Evolutionary conservation across 352 stramenopile genomes (phyloP), one percentile per base, ranked within the genome.

Genomic region (Pythium plurisporium): DNA sequence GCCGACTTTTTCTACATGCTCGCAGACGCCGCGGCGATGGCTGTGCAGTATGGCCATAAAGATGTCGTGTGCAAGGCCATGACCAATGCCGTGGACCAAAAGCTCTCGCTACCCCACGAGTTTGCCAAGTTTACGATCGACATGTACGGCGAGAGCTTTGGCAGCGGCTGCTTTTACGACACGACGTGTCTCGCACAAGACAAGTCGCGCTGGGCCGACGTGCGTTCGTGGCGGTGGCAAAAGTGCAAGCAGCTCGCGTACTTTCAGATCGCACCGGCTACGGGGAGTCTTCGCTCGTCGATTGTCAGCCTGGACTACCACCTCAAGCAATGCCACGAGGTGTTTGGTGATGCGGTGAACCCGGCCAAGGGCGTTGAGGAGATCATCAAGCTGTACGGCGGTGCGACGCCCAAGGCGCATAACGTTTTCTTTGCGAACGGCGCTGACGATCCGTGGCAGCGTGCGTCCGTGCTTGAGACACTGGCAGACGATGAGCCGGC

Each of bases 1-100:
- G 65, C 72, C 14, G 86, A 95, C 54, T 96, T 96, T 61, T 91
- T 91, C 66, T 96, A 96, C 70, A 96, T 96, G 87, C 72, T 95
- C 44, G 86, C 86, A 8, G 86, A 95, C 61, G 67, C 83, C 19
- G 85, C 86, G 17, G 84, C 87, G 2, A 96, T 96, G 87, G 82
- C 79, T 5, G 83, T 93, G 30, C 87, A 96, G 66, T 96, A 96
- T 63, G 82, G 86, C 5, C 74, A 84, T 64, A 96, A 96, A 62
- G 69, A 91, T 22, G 43, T 85, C 14, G 68, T 96, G 46, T 96
- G 87, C 38, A 33, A 64, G 25, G 71, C 67, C 55, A 87, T 91
- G 76, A 54, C 74, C 2, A 37, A 55, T 1, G 76, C 82, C 1
- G 72, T 76, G 20, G 72, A 83, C 26, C 59, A 67, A 20, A 86